These are phyloP conservation scores for Handroanthus guayacan DNA, from an alignment of 257 asterid genomes.

Conservation along the genomic window DNA sequence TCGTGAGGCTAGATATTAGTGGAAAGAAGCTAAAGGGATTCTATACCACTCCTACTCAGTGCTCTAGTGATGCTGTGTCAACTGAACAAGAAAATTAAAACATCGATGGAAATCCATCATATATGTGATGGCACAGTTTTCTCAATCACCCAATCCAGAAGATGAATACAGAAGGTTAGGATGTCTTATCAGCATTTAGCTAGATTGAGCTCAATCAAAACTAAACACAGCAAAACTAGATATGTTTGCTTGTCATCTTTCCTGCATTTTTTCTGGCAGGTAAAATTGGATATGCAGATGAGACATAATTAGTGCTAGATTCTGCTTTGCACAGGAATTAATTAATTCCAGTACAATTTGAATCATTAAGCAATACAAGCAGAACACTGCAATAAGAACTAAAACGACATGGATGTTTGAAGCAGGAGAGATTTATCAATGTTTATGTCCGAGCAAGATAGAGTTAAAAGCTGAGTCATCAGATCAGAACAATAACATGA, in stretches of 20 bases:
- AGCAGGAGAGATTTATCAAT: neutral
- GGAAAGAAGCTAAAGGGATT: too few relatives aligned
- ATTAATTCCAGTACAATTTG: neutral
- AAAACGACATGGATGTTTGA: neutral
- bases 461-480: neutral
- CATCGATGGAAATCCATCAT: neutral
- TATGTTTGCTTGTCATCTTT: neutral
- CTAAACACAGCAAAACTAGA: neutral
- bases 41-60: neutral
- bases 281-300: neutral
- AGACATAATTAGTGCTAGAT: neutral
- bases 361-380: slow-evolving; percentile 2
- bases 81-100: neutral
- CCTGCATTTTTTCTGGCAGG: neutral
- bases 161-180: neutral
- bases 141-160: neutral
- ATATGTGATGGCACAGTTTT: neutral
- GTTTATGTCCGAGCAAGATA: neutral
- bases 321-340: neutral
- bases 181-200: neutral
- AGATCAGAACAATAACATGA: neutral
- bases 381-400: neutral
- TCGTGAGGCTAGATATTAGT: neutral
- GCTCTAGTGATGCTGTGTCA: slow-evolving; percentile 12
- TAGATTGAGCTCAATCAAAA: neutral